Evolutionary conservation across 192 early-diverging fungal species (phyloP).

Genomic region (Backusella sp.): DNA sequence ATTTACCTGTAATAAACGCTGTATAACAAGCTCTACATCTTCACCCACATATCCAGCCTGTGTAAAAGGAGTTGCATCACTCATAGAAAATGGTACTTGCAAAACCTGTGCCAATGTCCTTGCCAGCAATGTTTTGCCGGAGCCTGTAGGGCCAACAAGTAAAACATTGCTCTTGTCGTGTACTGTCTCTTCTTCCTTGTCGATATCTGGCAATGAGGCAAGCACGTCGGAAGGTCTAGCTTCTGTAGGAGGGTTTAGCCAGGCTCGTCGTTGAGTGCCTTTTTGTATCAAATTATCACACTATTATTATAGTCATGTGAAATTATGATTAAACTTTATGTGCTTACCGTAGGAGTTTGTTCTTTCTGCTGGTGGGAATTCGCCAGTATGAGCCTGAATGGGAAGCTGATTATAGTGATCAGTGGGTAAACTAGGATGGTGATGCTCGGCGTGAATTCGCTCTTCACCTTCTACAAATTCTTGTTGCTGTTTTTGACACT

Average conservation of each 20-base stretch:
- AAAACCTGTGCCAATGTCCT: constrained; percentile 83
- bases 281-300: neutral
- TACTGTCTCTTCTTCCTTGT: constrained; percentile 39
- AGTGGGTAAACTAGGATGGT: constrained; percentile 11
- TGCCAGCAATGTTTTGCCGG: constrained; percentile 79
- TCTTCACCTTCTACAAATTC: constrained; percentile 16
- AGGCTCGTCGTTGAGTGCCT: constrained; percentile 26
- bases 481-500: constrained; percentile 33
- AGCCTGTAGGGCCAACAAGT: constrained; percentile 83
- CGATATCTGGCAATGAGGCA: neutral
- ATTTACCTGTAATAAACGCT: constrained; percentile 71
- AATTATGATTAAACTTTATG: neutral
- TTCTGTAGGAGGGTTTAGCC: constrained; percentile 36
- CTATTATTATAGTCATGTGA: constrained; percentile 2
- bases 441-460: constrained; percentile 22
- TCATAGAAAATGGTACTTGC: constrained; percentile 87
- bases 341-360: constrained; percentile 9
- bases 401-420: constrained; percentile 6
- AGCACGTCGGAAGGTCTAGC: neutral
- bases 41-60: constrained; percentile 92
- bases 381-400: neutral
- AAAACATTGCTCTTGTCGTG: constrained; percentile 92
- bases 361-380: constrained; percentile 6
- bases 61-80: constrained; percentile 88
- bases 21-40: constrained; percentile 88